phyloP scores from a whole-genome alignment of 2,329 filamentous ascomycete species.

The Xylaria sp. region DNA sequence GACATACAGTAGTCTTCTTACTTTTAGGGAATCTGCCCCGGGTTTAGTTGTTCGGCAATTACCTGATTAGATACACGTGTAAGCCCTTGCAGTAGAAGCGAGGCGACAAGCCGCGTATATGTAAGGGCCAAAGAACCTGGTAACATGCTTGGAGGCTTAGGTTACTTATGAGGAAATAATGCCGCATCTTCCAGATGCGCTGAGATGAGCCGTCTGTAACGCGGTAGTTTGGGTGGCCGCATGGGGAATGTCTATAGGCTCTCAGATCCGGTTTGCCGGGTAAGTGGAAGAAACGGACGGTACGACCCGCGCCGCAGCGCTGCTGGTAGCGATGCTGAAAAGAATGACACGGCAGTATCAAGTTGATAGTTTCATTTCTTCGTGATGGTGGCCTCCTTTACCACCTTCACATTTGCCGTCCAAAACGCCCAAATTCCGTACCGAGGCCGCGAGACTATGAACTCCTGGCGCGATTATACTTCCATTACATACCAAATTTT shows the following conservation, averaged over 20 bases:
- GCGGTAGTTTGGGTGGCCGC: background rate
- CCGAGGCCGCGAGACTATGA: background rate
- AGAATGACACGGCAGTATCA: background rate
- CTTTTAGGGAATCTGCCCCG: no score
- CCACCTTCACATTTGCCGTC: background rate
- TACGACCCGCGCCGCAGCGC: background rate
- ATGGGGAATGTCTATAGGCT: background rate
- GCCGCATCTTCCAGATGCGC: background rate
- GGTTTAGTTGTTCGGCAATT: background rate
- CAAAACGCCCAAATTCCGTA: slow-evolving; percentile 10
- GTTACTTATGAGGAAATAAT: background rate
- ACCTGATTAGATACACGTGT: background rate
- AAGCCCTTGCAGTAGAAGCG: background rate
- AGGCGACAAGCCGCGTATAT: background rate
- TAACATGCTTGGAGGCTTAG: background rate
- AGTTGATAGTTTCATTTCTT: slow-evolving; percentile 16
- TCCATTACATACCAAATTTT: slow-evolving; percentile 2
- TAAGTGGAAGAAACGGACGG: slow-evolving; percentile 13
- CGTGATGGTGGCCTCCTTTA: background rate
- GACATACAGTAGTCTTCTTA: background rate
- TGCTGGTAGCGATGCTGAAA: background rate
- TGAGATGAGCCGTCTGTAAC: background rate
- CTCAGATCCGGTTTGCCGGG: slow-evolving; percentile 4
- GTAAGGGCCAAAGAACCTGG: background rate
- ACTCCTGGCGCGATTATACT: background rate